Base-by-base conservation (phyloP, 1,284 basidiomycete species). In the Inonotus hispidus region DNA sequence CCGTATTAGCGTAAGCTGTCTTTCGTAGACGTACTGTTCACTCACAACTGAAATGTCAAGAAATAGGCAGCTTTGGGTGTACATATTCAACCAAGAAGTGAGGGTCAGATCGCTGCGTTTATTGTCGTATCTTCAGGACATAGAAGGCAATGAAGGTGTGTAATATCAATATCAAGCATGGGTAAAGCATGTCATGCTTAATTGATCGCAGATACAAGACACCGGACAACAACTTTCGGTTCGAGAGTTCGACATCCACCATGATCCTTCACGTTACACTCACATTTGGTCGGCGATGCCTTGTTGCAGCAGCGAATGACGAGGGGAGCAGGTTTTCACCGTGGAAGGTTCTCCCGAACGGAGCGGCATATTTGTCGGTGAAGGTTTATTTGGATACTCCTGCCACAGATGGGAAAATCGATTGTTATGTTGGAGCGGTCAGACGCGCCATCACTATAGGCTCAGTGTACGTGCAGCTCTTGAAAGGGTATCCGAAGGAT, bases 391-490 rank as follows among this genome's bases (percentile, higher is more conserved):
- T 60, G 16, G 29, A 32, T 47, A 53, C 50, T 5, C 59, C 59
- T 13, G 41, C 56, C 10, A 25, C 56, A 10, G 59, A 60, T 35
- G 59, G 59, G 14, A 14, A 32, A 32, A 19, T 60, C n/a, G 53
- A 60, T 7, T 54, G 53, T 21, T 21, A 1, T 8, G 5, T 10
- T 14, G 27, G n/a, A 14, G 23, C 27, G 8, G 27, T 55, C 37
- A 32, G 50, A 13, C 39, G 32, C 19, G 59, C 59, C 23, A 10
- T 60, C 23, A 60, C 59, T 23, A 38, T 60, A 29, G 59, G 59
- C 10, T n/a, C 37, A 29, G 25, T 16, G 52, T 60, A 11, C 41
- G 46, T 56, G 23, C 25, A 23, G 35, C 32, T 61, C 16, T 46
- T 61, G 1, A 14, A 25, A 10, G 53, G 53, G 16, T 10, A 35